Conservation (phyloP, 345 rosid species). For the Streptanthus diversifolius region DNA sequence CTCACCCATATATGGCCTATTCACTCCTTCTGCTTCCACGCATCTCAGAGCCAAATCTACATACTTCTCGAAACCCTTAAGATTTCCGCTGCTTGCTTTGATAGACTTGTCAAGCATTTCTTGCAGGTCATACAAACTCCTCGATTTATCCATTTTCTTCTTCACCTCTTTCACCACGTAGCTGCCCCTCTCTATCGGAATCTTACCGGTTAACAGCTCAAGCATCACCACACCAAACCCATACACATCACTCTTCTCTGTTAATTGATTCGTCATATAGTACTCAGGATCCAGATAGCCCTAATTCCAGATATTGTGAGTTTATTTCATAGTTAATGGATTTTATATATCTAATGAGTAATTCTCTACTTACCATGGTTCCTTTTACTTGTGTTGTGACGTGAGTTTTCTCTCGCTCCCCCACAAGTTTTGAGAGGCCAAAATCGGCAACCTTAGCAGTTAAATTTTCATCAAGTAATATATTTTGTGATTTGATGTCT, state of each 20-base stretch:
- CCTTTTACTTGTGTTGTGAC: constrained; percentile 94
- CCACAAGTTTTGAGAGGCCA: constrained; percentile 75
- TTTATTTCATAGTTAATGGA: not conserved
- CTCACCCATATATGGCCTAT: constrained; percentile 71
- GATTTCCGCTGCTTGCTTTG: constrained; percentile 31
- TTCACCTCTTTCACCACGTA: constrained; percentile 79
- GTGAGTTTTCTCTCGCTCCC: constrained; percentile 56
- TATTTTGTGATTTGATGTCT: constrained; percentile 81
- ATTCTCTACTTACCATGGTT: constrained; percentile 64
- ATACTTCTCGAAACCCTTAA: constrained; percentile 55
- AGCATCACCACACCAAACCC: constrained; percentile 86
- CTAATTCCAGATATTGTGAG: no score
- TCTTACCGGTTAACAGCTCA: constrained; percentile 67
- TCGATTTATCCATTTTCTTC: constrained; percentile 49
- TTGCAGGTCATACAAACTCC: constrained; percentile 55
- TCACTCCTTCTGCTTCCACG: constrained; percentile 50
- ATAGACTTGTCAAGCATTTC: constrained; percentile 60
- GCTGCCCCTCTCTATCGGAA: constrained; percentile 66
- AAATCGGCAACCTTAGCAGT: constrained; percentile 92
- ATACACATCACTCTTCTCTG: no score
- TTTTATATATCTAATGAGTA: not conserved
- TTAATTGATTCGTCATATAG: no score
- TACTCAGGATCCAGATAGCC: no score
- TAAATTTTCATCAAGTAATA: constrained; percentile 67
- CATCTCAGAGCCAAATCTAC: constrained; percentile 61